Base-by-base conservation (phyloP, 805 yeast genomes). In the Kodamaea fukazawae region DNA sequence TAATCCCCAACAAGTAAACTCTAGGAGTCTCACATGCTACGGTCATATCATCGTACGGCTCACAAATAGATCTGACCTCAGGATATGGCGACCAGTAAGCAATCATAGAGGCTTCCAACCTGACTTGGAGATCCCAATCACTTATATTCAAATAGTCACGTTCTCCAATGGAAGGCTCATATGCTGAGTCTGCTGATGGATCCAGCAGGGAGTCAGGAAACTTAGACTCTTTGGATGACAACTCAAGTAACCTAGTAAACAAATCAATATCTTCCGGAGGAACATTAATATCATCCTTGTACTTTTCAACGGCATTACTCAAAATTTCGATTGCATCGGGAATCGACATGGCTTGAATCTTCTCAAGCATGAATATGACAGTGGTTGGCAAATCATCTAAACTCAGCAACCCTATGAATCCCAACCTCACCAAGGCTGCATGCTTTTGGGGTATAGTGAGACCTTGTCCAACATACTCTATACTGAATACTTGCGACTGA, bases 261-360 rank as follows among this genome's bases (percentile, higher is more conserved):
- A 63, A 61, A 3, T 57, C 58, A 46, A 63, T 62, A 29, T 67
- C 70, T 1, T 49, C 54, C 2, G 41, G 46, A 8, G 75, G 70
- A 43, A 77, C 62, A 49, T 75, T 76, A 27, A 70, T 67, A 51
- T 78, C 83, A 36, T 64, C 70, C 6, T 48, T 49, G 46, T 73
- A 78, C 13, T 68, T 62, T 0, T 49, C 64, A 3, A 69, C 43
- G 4, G 74, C 67, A 11, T 62, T 58, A 20, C 54, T 49, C 29
- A 79, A 54, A 30, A 75, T 64, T 6, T 56, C 58, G 1, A 67
- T 27, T 0, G 78, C 67, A 33, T 72, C 74, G 2, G 60, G 66
- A n/a, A 59, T 47, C 5, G 62, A 36, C 48, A 70, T 44, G 22
- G 48, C 34, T 33, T 56, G 61, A 22, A 65, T 57, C 41, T 62